Percentiles rank a stretch among this genome's conserved stretches.
Conservation (phyloP, 2,329 filamentous ascomycete species). For the Colletotrichum lini region DNA sequence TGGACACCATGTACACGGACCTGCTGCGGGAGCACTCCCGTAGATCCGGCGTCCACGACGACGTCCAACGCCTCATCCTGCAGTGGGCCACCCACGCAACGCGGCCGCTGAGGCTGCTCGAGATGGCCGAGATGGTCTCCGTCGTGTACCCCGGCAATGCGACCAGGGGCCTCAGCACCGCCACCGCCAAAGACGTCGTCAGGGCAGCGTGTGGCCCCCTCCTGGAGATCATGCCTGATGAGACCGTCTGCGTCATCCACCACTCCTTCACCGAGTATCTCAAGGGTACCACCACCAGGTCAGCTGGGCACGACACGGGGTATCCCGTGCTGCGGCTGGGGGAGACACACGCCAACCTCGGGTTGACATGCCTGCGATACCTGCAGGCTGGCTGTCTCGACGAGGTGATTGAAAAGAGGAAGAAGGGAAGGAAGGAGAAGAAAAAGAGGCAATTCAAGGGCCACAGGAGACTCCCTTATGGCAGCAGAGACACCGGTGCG, state of each 20-base stretch:
- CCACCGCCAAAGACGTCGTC: slow-evolving; percentile 55
- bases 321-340: slow-evolving; percentile 44
- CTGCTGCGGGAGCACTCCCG: slow-evolving; percentile 56
- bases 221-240: slow-evolving; percentile 60
- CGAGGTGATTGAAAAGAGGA: not conserved
- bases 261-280: slow-evolving; percentile 66
- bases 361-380: slow-evolving; percentile 44
- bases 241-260: slow-evolving; percentile 60
- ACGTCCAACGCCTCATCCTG: slow-evolving; percentile 57
- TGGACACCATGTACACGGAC: slow-evolving; percentile 58
- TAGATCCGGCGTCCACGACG: slow-evolving; percentile 49
- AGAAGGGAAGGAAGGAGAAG: too few species aligned
- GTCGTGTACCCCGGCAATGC: slow-evolving; percentile 32
- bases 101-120: slow-evolving; percentile 58
- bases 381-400: slow-evolving; percentile 43
- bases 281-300: slow-evolving; percentile 43
- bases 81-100: slow-evolving; percentile 58
- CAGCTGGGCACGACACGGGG: not conserved
- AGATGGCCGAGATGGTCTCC: slow-evolving; percentile 54
- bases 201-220: slow-evolving; percentile 58
- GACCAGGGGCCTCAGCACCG: slow-evolving; percentile 44
- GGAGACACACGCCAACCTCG: slow-evolving; percentile 44
- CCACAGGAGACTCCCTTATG: too few species aligned
- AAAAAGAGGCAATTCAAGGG: too few species aligned
- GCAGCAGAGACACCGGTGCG: not conserved